Evolutionary conservation across 352 stramenopile species (phyloP), one percentile per base, ranked within the genome.

Genomic region (Pythium monospermum): DNA sequence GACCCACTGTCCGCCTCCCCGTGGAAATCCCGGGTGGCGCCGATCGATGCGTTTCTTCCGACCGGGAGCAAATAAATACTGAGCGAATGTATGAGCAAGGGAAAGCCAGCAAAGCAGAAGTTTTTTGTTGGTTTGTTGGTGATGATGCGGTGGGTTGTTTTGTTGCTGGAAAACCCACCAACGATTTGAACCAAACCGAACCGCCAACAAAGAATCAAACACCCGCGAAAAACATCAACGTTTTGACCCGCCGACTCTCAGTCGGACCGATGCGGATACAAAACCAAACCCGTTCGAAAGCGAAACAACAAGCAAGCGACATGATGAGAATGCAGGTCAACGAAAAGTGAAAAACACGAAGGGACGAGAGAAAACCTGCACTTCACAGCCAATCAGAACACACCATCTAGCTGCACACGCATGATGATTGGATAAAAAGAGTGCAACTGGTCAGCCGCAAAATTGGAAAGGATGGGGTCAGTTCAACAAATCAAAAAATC

Each of bases 11-110:
- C n/a, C n/a, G n/a, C n/a, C n/a, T n/a, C n/a, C n/a, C n/a, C n/a
- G n/a, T n/a, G n/a, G n/a, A n/a, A n/a, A n/a, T n/a, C n/a, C n/a
- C n/a, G n/a, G n/a, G n/a, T n/a, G n/a, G n/a, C n/a, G n/a, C n/a
- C n/a, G n/a, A n/a, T n/a, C n/a, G n/a, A n/a, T n/a, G n/a, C n/a
- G n/a, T n/a, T n/a, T n/a, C n/a, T n/a, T n/a, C n/a, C n/a, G n/a
- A n/a, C 39, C 42, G 59, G 58, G 63, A 71, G 63, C 48, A 71
- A 64, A 57, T 68, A 71, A 66, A 66, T 71, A 71, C 63, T 71
- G 63, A 62, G 39, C 11, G 22, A 55, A 49, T 65, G 49, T 59
- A 60, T 64, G 57, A 43, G 41, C 57, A 64, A 64, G 42, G 49
- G 49, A 57, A 58, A 53, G 41, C 49, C 46, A 54, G 49, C 23